Base-by-base conservation (phyloP, 164 flowering plant species). In the Pachysandra terminalis region DNA sequence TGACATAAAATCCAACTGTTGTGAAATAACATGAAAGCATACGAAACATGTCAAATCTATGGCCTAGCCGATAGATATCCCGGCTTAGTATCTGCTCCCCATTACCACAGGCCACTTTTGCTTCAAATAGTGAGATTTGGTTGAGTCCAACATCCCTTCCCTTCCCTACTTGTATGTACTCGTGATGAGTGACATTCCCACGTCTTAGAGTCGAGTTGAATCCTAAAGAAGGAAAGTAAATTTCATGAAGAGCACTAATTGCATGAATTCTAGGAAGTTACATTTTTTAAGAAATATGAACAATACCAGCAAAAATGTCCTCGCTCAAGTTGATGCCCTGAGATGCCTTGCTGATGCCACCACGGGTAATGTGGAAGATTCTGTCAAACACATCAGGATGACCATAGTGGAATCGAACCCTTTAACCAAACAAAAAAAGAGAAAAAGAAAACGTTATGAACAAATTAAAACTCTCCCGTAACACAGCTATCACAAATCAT, bases 61-160 rank as follows among this genome's bases (percentile, higher is more conserved):
- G 96, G 35, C 98, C 98, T 63, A 95, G 92, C 52, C 98, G 84
- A 78, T 86, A 90, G 75, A 95, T 94, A 72, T 95, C 98, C 71
- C 98, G 93, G 55, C 98, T 89, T 21, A 95, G 88, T 57, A 97
- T 95, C 77, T 95, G 98, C 74, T 95, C 98, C 72, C 96, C 98
- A 82, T 95, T 95, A 74, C 98, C 98, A 82, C 90, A 92, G 66
- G 98, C 90, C 69, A 95, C 96, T 80, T 95, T 92, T 51, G 97
- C 98, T 80, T 95, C 97, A 83, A 95, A 95, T 40, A 61, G 81
- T 49, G 98, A 95, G 72, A 95, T 92, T 70, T 92, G 98, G 75
- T 95, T 95, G 96, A 95, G 87, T 23, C 98, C 98, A 45, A 95
- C 97, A 84, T 92, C 98, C 68, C 97, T 90, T 5, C 97, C 97